These are phyloP conservation scores for Ceratocystis albifundus DNA, from an alignment of 2,329 filamentous ascomycete species.

Conservation along the genomic window DNA sequence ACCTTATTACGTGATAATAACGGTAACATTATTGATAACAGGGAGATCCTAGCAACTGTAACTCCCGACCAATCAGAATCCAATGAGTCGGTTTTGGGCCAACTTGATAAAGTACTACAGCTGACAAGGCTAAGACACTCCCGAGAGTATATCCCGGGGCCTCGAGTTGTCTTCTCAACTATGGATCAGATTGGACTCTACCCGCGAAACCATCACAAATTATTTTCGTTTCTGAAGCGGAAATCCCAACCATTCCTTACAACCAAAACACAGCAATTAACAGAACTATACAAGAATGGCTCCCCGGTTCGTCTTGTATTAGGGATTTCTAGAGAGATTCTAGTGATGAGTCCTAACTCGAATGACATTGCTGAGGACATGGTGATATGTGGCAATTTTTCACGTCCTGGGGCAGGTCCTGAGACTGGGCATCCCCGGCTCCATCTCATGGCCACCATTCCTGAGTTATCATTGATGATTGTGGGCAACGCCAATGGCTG, in stretches of 20 bases:
- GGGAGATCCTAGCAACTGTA: no score
- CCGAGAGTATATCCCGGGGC: background rate
- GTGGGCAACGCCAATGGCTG: constrained; percentile 56
- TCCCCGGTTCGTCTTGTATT: background rate
- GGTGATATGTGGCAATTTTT: background rate
- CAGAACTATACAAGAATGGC: background rate
- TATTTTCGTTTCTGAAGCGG: background rate
- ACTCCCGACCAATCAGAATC: background rate
- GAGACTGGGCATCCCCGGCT: background rate
- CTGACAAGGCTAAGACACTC: background rate
- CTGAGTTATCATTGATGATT: constrained; percentile 58
- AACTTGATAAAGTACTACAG: background rate
- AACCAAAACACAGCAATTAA: background rate
- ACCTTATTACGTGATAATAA: no score
- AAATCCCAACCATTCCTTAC: background rate
- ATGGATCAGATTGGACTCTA: background rate
- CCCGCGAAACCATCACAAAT: background rate
- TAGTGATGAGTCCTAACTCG: background rate
- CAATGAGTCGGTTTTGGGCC: no score
- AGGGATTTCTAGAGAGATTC: background rate
- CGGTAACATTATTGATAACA: background rate
- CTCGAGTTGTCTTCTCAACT: background rate
- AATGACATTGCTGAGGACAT: background rate
- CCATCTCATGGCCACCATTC: constrained; percentile 38
- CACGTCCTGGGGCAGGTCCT: background rate